Conservation (phyloP, 139 green algal species). For the Chlamydomonas incerta region DNA sequence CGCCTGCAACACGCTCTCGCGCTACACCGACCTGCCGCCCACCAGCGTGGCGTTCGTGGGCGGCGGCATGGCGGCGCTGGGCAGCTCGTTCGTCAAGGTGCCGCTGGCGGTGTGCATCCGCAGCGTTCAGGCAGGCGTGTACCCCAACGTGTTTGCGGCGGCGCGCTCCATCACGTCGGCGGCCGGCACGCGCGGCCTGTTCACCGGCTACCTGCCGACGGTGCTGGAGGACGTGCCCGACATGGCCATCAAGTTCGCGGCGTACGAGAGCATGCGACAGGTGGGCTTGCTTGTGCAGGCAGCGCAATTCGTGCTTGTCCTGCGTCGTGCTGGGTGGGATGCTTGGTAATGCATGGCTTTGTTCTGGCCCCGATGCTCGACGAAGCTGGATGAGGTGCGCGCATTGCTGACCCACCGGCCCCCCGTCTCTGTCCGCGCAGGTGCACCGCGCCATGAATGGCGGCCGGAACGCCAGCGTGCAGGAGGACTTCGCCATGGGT, state of each 20-base stretch:
- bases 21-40: constrained; percentile 57
- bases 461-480: constrained; percentile 3
- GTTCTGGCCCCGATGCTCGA: too few relatives aligned
- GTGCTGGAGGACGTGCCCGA: constrained; percentile 91
- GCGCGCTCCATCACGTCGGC: constrained; percentile 65
- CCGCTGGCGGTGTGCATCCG: constrained; percentile 90
- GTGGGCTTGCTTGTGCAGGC: too few relatives aligned
- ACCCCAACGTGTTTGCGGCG: constrained; percentile 80
- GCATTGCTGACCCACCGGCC: too few relatives aligned
- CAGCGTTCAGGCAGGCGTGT: constrained; percentile 85
- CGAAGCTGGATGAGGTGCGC: too few relatives aligned
- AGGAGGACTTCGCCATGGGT: constrained; percentile 87
- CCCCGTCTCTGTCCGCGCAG: too few relatives aligned
- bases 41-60: constrained; percentile 80
- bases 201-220: constrained; percentile 86
- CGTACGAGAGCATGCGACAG: constrained; percentile 81
- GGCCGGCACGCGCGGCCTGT: constrained; percentile 78
- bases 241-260: constrained; percentile 93
- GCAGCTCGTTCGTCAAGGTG: constrained; percentile 86
- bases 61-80: constrained; percentile 80
- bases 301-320: too few relatives aligned
- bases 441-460: constrained; percentile 61
- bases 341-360: too few relatives aligned
- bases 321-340: too few relatives aligned
- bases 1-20: constrained; percentile 75